Conservation (phyloP, 345 rosid genomes). For the Laguncularia racemosa region DNA sequence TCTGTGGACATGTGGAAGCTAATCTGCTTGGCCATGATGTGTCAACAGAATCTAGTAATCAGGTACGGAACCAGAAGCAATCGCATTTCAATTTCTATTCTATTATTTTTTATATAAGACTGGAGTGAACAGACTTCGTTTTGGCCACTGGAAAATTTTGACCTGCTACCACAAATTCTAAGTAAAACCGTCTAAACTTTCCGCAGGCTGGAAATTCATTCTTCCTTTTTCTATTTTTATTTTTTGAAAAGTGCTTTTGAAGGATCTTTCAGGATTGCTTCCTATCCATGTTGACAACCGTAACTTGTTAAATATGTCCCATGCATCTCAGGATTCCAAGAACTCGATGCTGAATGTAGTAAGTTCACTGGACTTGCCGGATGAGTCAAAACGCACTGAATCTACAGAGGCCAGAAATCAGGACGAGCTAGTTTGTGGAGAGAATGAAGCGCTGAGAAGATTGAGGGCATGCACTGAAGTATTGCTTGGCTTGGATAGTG, state of each 20-base stretch:
- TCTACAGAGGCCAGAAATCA: conserved; percentile 5
- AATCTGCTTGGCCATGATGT: conserved; percentile 6
- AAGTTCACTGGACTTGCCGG: conserved; percentile 1
- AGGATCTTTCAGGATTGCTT: too few species aligned
- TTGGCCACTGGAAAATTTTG: too few species aligned
- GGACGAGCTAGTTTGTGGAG: conserved; percentile 9
- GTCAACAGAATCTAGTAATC: conserved; percentile 15
- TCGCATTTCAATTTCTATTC: too few species aligned
- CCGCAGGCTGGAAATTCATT: too few species aligned
- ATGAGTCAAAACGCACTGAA: conserved; percentile 13
- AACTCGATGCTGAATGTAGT: conserved; percentile 4
- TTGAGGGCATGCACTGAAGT: conserved; percentile 46
- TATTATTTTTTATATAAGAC: too few species aligned
- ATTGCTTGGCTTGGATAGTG: conserved; percentile 30
- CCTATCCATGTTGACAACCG: too few species aligned
- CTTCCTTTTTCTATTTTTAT: too few species aligned
- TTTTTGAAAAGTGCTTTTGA: too few species aligned
- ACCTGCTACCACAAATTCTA: too few species aligned
- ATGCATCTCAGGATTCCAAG: conserved; percentile 11
- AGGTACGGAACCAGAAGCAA: conserved; percentile 23
- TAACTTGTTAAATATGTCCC: too few species aligned
- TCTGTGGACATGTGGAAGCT: conserved; percentile 17
- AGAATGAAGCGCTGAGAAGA: conserved; percentile 21
- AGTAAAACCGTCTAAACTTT: too few species aligned
- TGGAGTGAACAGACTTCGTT: too few species aligned